Base-by-base conservation (phyloP, 2,329 filamentous ascomycete species). In the Ophiocordyceps camponoti-leonardi region DNA sequence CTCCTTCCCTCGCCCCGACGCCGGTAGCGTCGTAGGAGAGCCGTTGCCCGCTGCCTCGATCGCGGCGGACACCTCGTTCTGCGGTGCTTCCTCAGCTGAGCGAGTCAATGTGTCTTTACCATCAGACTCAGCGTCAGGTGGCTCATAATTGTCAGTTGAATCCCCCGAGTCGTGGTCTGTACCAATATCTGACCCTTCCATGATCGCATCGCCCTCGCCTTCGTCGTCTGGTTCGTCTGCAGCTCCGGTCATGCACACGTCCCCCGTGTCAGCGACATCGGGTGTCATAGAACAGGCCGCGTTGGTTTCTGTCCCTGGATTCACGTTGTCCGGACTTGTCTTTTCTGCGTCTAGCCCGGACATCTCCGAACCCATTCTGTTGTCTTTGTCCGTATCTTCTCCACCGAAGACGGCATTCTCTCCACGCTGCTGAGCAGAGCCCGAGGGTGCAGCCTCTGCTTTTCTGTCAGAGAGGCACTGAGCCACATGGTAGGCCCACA, bases 71-170 rank as follows among this genome's bases (percentile, higher is more conserved):
- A 4, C 13, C 12, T 33, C 18, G 3, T n/a, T 14, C n/a, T 14
- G 35, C 10, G 35, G 6, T 19, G n/a, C 35, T 19, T 12, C 35
- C 18, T 39, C 35, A 18, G 7, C 35, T 19, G 35, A 23, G 16
- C 41, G 14, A 41, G 39, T 23, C 19, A 12, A 13, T 16, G 4
- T 13, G n/a, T 14, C 39, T 7, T 41, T 41, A 20, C 39, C 51
- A 26, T 46, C 49, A 49, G 47, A 45, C 5, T 47, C 48, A 20
- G 62, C 64, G 45, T 68, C 69, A 18, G 72, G 71, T 43, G 74
- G 74, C 50, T 79, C 73, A 52, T 78, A 77, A 43, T 62, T 67
- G 48, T 77, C 74, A 2, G 71, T 71, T 22, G 49, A 53, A 23
- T 54, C 52, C n/a, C 53, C 53, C 22, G 47, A 49, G 13, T 49